These are phyloP conservation scores for Pythium apleroticum DNA, from an alignment of 352 stramenopile genomes.

Conservation along the genomic window DNA sequence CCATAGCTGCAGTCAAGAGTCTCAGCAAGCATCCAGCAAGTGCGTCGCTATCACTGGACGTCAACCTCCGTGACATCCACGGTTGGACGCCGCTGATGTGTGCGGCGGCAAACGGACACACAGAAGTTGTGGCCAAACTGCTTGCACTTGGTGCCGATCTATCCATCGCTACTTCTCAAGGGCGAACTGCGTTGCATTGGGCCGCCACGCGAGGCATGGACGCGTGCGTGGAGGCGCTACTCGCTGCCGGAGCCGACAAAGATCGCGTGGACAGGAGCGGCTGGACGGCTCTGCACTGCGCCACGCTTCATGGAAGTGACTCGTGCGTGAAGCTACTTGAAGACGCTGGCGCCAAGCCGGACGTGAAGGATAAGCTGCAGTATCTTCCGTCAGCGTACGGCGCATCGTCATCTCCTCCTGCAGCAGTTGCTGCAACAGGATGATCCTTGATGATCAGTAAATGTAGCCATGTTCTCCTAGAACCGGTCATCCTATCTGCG, in stretches of 20 bases:
- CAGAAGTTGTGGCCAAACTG: slow-evolving; percentile 38
- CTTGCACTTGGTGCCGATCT: slow-evolving; percentile 42
- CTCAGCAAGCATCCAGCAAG: slow-evolving; percentile 14
- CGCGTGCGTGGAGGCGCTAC: slow-evolving; percentile 26
- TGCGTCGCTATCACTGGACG: slow-evolving; percentile 15
- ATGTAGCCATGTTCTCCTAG: slow-evolving; percentile 32
- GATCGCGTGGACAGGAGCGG: slow-evolving; percentile 41
- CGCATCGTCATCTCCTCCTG: neutral
- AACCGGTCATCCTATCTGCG: slow-evolving; percentile 11
- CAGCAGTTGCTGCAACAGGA: neutral
- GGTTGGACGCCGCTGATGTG: slow-evolving; percentile 62
- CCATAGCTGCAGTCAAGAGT: slow-evolving; percentile 9
- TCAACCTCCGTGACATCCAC: slow-evolving; percentile 48
- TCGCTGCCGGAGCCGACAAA: slow-evolving; percentile 35
- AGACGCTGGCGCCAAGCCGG: slow-evolving; percentile 33
- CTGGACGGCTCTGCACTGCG: slow-evolving; percentile 68
- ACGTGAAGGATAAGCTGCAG: slow-evolving; percentile 40
- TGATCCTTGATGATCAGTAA: neutral
- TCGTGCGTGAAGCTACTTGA: slow-evolving; percentile 35
- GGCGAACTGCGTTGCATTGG: slow-evolving; percentile 68
- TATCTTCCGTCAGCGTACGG: slow-evolving; percentile 30
- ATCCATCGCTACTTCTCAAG: slow-evolving; percentile 36
- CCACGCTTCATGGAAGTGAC: slow-evolving; percentile 45
- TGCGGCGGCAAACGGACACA: slow-evolving; percentile 56
- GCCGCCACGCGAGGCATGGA: slow-evolving; percentile 54